These are phyloP conservation scores for Diaporthe sp. DNA, from an alignment of 2,329 filamentous ascomycete species.

Conservation along the genomic window DNA sequence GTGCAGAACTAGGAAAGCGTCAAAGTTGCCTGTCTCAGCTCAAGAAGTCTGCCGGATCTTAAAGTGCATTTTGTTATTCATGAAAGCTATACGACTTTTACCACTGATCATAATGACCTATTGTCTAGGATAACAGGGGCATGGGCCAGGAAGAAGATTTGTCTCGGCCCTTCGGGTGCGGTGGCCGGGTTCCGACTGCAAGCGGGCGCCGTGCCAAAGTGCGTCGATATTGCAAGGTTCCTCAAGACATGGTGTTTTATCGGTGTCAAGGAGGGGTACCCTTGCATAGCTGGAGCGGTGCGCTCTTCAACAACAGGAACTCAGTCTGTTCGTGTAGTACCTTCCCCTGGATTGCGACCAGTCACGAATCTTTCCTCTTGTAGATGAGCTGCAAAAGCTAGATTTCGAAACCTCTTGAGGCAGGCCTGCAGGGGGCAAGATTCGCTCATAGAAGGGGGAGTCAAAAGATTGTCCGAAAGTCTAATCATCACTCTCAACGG, in stretches of 20 bases:
- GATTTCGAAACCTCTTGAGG: no score
- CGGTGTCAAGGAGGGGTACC: neutral
- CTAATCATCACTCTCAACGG: neutral
- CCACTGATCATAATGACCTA: neutral
- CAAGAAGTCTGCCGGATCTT: no score
- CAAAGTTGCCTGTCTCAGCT: no score
- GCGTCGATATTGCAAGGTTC: neutral
- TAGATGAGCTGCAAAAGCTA: neutral
- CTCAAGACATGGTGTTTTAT: neutral
- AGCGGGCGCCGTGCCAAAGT: neutral
- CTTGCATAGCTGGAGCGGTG: neutral
- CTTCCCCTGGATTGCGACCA: neutral
- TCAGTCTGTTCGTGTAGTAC: neutral
- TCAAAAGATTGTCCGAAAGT: neutral
- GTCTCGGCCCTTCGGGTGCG: neutral
- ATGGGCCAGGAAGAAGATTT: neutral
- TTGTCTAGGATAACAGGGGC: neutral
- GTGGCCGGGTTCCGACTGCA: neutral
- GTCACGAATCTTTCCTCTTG: neutral
- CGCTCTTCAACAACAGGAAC: no score
- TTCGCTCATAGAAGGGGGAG: neutral
- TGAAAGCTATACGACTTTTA: no score
- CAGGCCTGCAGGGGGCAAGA: fast-evolving
- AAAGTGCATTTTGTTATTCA: no score
- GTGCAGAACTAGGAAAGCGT: no score